phyloP scores from a whole-genome alignment of 2,329 filamentous ascomycete genomes.

The Hymenoscyphus occultus region DNA sequence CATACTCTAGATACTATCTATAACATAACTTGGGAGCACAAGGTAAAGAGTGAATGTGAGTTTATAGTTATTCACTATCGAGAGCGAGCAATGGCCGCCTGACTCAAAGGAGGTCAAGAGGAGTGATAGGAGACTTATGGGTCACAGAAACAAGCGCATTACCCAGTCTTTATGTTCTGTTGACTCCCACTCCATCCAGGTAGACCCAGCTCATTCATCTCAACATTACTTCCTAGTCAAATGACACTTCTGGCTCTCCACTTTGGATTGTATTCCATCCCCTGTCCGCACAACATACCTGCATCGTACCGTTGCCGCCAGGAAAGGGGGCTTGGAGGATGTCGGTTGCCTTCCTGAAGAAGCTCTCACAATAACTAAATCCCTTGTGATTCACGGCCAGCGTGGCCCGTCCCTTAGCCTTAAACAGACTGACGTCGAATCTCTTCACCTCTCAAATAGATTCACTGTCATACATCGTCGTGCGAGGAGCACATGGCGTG shows the following conservation, averaged over 20 bases:
- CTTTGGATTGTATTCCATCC: background rate
- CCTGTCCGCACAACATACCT: conserved; percentile 5
- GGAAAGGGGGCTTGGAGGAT: background rate
- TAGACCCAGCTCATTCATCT: background rate
- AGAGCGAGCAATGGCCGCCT: conserved; percentile 1
- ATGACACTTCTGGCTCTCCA: background rate
- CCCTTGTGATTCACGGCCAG: background rate
- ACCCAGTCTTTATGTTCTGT: conserved; percentile 15
- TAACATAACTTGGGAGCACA: conserved; percentile 3
- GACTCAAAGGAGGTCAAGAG: conserved; percentile 7
- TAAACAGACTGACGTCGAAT: background rate
- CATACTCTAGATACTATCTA: conserved; percentile 4
- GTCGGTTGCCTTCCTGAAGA: conserved; percentile 6
- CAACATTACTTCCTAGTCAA: background rate
- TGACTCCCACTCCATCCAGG: background rate
- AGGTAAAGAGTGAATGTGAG: background rate
- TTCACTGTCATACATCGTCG: conserved; percentile 6
- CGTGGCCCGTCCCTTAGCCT: background rate
- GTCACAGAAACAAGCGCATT: conserved; percentile 5
- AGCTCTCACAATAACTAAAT: background rate
- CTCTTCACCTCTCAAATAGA: background rate
- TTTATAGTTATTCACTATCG: background rate
- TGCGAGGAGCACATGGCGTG: conserved; percentile 7
- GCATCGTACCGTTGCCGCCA: background rate
- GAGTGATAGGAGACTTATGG: background rate